Conservation (phyloP, 148 eudicot genomes). For the Pouteria glomerata region DNA sequence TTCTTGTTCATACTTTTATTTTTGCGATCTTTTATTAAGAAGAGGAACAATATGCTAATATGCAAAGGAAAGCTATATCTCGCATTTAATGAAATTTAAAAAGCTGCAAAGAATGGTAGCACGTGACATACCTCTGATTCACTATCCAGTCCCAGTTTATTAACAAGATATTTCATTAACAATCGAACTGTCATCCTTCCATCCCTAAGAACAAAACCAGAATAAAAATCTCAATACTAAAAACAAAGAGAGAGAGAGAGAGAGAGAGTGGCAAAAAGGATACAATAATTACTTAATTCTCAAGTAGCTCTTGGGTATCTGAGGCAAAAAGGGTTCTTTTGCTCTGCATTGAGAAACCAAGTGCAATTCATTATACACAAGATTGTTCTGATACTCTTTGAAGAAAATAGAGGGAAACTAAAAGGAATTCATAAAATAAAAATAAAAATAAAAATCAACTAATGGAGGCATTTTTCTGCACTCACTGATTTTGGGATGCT, state of each 20-base stretch:
- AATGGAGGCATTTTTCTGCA: background rate
- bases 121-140: constrained; percentile 69
- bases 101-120: background rate
- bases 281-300: constrained; percentile 53
- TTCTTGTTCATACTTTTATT: background rate
- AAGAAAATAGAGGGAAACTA: background rate
- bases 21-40: background rate
- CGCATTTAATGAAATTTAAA: background rate
- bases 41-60: background rate
- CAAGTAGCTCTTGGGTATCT: constrained; percentile 66
- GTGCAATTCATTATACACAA: background rate
- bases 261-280: background rate
- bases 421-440: background rate
- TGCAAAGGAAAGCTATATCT: no score
- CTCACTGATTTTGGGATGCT: constrained; percentile 70
- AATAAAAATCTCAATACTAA: background rate
- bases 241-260: background rate
- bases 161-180: constrained; percentile 71
- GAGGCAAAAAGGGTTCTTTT: constrained; percentile 66
- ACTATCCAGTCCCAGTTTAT: constrained; percentile 67
- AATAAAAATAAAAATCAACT: background rate
- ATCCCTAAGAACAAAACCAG: constrained; percentile 34
- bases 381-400: background rate
- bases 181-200: constrained; percentile 69
- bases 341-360: constrained; percentile 40